These are phyloP conservation scores for Graphilbum ipis-grandicollis DNA, from an alignment of 2,329 filamentous ascomycete genomes.

Conservation along the genomic window DNA sequence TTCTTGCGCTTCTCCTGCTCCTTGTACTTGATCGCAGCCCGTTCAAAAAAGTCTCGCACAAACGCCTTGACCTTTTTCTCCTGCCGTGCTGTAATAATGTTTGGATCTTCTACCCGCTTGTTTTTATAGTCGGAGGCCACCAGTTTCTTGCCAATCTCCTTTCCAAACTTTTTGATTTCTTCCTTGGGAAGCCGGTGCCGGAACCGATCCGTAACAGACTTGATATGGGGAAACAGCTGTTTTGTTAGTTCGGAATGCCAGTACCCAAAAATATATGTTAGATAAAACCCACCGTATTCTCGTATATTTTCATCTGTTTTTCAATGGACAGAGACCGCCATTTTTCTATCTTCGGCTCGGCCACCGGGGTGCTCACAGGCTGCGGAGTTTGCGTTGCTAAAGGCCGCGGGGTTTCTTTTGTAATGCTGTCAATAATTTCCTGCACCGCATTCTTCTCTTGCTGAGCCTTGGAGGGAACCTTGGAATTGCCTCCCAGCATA, in stretches of 20 bases:
- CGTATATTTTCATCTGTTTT: conserved; percentile 90
- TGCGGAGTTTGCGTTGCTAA: conserved; percentile 47
- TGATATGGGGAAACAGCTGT: conserved; percentile 70
- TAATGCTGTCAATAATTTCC: conserved; percentile 72
- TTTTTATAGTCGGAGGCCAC: conserved; percentile 87
- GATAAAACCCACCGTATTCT: conserved; percentile 56
- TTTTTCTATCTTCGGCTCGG: conserved; percentile 47
- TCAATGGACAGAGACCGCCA: conserved; percentile 56
- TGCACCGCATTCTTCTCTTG: conserved; percentile 59
- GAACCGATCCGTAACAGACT: conserved; percentile 74
- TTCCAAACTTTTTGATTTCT: conserved; percentile 43
- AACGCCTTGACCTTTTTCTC: conserved; percentile 68
- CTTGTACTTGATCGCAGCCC: conserved; percentile 59
- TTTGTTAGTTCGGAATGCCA: not conserved
- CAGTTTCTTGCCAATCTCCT: conserved; percentile 68
- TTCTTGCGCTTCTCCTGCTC: conserved; percentile 49
- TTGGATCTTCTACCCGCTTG: conserved; percentile 68
- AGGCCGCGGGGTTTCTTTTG: conserved; percentile 42
- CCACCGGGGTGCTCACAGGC: conserved; percentile 28
- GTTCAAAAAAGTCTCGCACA: conserved; percentile 74
- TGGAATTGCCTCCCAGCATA: conserved; percentile 41
- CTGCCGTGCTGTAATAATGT: conserved; percentile 55
- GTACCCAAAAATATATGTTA: not conserved
- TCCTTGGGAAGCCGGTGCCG: conserved; percentile 75
- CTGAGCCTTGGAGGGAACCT: conserved; percentile 43